These are phyloP conservation scores for Aspergillus baeticus DNA, from an alignment of 495 filamentous ascomycete species.

Conservation along the genomic window DNA sequence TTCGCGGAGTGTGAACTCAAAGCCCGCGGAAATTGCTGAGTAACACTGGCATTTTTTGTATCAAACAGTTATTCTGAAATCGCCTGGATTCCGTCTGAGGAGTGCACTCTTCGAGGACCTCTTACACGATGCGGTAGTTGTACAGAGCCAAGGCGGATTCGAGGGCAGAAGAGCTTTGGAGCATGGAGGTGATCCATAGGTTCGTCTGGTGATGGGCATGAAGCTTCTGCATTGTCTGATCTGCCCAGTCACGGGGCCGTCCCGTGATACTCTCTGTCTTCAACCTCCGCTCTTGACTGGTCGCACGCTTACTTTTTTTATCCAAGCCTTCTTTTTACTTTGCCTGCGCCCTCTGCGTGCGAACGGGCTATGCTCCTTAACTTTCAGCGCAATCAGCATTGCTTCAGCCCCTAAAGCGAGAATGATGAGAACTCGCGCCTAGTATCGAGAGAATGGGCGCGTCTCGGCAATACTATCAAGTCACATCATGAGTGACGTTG, in stretches of 20 bases:
- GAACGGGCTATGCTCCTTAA: not conserved
- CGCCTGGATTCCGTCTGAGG: not conserved
- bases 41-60: not conserved
- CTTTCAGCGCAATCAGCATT: conserved; percentile 1
- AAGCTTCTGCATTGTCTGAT: not conserved
- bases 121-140: conserved; percentile 10
- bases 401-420: not conserved
- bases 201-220: conserved; percentile 3
- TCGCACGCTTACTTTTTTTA: not conserved
- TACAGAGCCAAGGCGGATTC: conserved; percentile 20
- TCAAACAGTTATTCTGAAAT: not conserved
- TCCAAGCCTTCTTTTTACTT: not conserved
- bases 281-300: not conserved
- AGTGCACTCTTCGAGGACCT: not conserved
- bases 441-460: not conserved
- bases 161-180: conserved; percentile 5
- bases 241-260: conserved; percentile 6
- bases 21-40: not conserved
- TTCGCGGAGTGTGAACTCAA: conserved; percentile 2
- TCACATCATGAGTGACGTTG: not conserved
- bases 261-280: not conserved
- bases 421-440: not conserved
- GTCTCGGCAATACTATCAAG: not conserved
- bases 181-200: conserved; percentile 1
- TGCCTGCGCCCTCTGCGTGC: not conserved